Percentiles rank a stretch among this genome's conserved stretches.
Evolutionary conservation across 2,329 filamentous ascomycete genomes (phyloP).

Genomic region (Diaporthe amygdali): DNA sequence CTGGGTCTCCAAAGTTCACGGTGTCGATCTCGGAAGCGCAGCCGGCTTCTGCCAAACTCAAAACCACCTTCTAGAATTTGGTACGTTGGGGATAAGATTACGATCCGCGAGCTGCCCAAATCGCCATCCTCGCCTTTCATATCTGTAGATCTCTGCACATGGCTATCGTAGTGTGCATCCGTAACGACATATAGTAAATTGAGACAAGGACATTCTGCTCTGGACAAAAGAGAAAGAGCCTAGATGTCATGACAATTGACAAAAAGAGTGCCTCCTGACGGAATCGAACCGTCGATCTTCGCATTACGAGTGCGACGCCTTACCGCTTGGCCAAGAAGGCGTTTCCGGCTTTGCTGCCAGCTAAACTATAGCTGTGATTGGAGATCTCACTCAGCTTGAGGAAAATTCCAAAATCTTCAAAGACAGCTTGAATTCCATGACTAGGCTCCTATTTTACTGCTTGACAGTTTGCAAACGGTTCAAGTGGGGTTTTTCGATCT

Average conservation of each 20-base stretch:
- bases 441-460: no score
- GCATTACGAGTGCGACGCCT: conserved; percentile 26
- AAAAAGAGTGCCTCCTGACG: conserved; percentile 18
- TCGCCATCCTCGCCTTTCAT: neutral
- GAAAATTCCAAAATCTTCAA: no score
- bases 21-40: neutral
- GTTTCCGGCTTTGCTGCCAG: no score
- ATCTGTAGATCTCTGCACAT: neutral
- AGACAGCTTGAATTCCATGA: no score
- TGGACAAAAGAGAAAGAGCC: neutral
- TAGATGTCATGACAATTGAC: no score
- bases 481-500: no score
- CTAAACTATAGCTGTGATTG: no score
- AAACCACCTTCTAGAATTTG: neutral
- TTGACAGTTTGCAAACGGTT: no score
- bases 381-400: no score
- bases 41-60: neutral
- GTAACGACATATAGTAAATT: no score
- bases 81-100: neutral
- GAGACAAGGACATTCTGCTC: neutral
- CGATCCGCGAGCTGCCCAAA: neutral
- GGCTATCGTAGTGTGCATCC: no score
- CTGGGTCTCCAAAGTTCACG: neutral
- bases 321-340: conserved; percentile 25
- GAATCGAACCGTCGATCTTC: conserved; percentile 25